Evolutionary conservation across 345 rosid species (phyloP).

Genomic region (Camelina neglecta): DNA sequence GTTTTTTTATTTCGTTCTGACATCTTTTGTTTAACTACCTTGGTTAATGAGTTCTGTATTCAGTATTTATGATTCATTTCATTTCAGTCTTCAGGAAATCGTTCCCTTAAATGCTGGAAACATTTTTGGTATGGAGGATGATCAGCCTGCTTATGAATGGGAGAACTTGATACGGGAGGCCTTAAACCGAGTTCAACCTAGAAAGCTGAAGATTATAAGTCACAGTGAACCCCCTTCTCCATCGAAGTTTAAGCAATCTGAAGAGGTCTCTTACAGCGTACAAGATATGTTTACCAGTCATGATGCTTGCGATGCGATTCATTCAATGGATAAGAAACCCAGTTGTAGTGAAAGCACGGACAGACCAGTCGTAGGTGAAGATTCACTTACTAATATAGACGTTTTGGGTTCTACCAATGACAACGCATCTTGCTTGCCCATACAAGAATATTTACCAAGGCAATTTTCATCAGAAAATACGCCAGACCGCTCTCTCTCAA

Average conservation of each 20-base stretch:
- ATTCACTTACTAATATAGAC: constrained; percentile 12
- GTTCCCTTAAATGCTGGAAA: constrained; percentile 92
- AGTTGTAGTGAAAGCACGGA: constrained; percentile 27
- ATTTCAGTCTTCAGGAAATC: constrained; percentile 83
- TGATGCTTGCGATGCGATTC: constrained; percentile 61
- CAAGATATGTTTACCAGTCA: constrained; percentile 65
- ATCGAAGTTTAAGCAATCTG: constrained; percentile 62
- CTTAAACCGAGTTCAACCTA: constrained; percentile 60
- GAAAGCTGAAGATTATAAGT: constrained; percentile 57
- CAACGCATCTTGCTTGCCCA: constrained; percentile 41
- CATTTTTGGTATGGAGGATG: constrained; percentile 84
- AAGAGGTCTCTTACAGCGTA: constrained; percentile 58
- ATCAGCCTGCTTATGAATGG: constrained; percentile 77
- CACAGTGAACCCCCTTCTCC: constrained; percentile 93
- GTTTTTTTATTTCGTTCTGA: neutral
- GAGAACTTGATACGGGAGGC: constrained; percentile 80
- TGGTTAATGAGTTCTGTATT: neutral
- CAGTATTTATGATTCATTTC: neutral
- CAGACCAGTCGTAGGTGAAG: constrained; percentile 18
- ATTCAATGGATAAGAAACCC: constrained; percentile 61
- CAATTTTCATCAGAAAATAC: constrained; percentile 64
- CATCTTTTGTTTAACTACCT: neutral
- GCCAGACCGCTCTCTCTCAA: constrained; percentile 57
- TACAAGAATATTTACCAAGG: constrained; percentile 52
- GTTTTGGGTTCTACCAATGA: constrained; percentile 32